phyloP scores from a whole-genome alignment of 495 filamentous ascomycete species.

The Gamarada debralockiae region DNA sequence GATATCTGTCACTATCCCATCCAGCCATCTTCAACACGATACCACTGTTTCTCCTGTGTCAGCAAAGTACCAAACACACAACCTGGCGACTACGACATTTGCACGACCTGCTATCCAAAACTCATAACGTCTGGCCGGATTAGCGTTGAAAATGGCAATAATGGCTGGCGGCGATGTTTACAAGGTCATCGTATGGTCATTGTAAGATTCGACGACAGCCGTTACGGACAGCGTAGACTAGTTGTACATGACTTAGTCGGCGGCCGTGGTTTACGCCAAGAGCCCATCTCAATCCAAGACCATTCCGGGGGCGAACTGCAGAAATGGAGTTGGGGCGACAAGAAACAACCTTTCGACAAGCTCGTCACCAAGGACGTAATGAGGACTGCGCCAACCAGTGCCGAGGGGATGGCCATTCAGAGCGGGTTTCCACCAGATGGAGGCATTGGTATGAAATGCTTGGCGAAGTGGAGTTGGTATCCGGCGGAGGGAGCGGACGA shows the following conservation, averaged over 20 bases:
- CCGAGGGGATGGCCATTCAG: slow-evolving; percentile 6
- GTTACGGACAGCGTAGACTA: slow-evolving; percentile 51
- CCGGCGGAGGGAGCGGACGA: slow-evolving; percentile 54
- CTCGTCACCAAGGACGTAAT: slow-evolving; percentile 36
- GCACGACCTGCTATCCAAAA: slow-evolving; percentile 66
- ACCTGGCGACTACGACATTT: slow-evolving; percentile 80
- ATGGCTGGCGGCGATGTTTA: slow-evolving; percentile 77
- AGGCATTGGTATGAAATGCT: slow-evolving; percentile 56
- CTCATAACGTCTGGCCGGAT: slow-evolving; percentile 59
- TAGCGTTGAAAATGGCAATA: slow-evolving; percentile 65
- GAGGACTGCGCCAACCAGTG: slow-evolving; percentile 21
- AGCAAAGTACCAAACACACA: slow-evolving; percentile 46
- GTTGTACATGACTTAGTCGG: slow-evolving; percentile 69
- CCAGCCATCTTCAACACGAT: slow-evolving; percentile 60
- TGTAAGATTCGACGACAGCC: slow-evolving; percentile 64
- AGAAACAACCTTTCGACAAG: slow-evolving; percentile 8
- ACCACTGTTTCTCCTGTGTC: slow-evolving; percentile 59
- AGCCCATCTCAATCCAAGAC: slow-evolving; percentile 32
- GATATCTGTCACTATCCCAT: slow-evolving; percentile 71
- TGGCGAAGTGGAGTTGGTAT: slow-evolving; percentile 70
- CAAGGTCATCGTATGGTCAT: slow-evolving; percentile 81
- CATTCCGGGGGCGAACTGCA: slow-evolving; percentile 16
- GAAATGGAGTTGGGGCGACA: slow-evolving; percentile 24
- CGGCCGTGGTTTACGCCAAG: slow-evolving; percentile 57
- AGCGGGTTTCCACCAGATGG: slow-evolving; percentile 63